Base-by-base conservation (phyloP, 2,329 filamentous ascomycete species). In the Thermothelomyces thermophilus region DNA sequence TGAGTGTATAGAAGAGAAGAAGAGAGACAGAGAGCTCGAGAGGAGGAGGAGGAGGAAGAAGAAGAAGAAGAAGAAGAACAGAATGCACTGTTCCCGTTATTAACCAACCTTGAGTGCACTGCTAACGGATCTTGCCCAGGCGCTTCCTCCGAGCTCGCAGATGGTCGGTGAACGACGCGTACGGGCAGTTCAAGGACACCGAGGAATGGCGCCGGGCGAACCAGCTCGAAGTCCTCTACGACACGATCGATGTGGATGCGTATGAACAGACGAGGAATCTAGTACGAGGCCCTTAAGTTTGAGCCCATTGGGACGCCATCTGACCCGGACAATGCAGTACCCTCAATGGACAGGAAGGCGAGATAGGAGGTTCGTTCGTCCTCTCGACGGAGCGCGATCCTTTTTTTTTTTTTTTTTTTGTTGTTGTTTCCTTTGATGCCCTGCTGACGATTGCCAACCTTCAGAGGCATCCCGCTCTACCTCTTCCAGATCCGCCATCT, bases 311-410 rank as follows among this genome's bases (percentile, higher is more conserved):
- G 14, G 8, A 13, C 9, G n/a, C 31, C 13, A 19, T 14, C 47
- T 57, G 46, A 56, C 49, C 24, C 19, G 34, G n/a, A 16, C 3
- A 8, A 14, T 4, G 50, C 62, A 90, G 86, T 95, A 95, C 64
- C 90, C 90, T 20, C 89, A 95, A 80, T 96, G 90, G 87, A 94
- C 88, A 17, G 91, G 91, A 48, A 86, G 90, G 57, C 82, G 90
- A 59, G 91, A 96, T 70, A 86, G 82, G 56, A 63, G 70, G 68
- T 69, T 57, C 19, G 61, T 52, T 26, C 11, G 3, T 28, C 35
- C 47, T 16, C 3, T 30, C n/a, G n/a, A n/a, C n/a, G 20, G 8
- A 36, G 20, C 10, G 14, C 17, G 5, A 9, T 20, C 37, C 20
- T 13, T 14, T 20, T 9, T 3, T 3, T n/a, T 1, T 16, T 1